phyloP scores from a whole-genome alignment of 2,329 filamentous ascomycete genomes.

The Fusarium equiseti region DNA sequence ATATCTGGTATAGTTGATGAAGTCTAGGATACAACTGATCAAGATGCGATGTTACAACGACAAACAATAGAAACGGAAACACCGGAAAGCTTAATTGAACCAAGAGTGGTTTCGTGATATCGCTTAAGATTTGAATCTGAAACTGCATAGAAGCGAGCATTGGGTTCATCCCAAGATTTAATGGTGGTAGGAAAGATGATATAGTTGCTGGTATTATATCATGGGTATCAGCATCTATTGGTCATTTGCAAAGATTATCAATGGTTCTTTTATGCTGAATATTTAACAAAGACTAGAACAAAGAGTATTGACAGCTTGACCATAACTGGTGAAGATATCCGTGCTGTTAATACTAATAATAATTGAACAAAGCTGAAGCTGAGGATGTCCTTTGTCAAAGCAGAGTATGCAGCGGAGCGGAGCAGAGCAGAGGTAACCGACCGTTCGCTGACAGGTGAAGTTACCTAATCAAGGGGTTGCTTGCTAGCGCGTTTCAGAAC shows the following conservation, averaged over 20 bases:
- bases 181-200: neutral
- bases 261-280: neutral
- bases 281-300: neutral
- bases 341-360: neutral
- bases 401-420: neutral
- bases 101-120: neutral
- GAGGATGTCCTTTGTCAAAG: neutral
- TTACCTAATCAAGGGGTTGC: constrained; percentile 12
- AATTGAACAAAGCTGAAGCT: neutral
- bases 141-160: neutral
- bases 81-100: neutral
- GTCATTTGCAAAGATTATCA: neutral
- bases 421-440: neutral
- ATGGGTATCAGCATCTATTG: neutral
- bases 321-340: neutral
- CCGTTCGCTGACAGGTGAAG: neutral
- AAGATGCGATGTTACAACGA: neutral
- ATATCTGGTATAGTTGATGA: neutral
- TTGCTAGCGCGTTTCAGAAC: constrained; percentile 35
- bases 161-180: neutral
- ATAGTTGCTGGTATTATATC: constrained; percentile 1
- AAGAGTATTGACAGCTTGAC: neutral
- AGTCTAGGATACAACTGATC: neutral
- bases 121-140: neutral
- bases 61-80: neutral